Base-by-base conservation (phyloP, 352 stramenopile species). In the Globisporangium iwayamae region DNA sequence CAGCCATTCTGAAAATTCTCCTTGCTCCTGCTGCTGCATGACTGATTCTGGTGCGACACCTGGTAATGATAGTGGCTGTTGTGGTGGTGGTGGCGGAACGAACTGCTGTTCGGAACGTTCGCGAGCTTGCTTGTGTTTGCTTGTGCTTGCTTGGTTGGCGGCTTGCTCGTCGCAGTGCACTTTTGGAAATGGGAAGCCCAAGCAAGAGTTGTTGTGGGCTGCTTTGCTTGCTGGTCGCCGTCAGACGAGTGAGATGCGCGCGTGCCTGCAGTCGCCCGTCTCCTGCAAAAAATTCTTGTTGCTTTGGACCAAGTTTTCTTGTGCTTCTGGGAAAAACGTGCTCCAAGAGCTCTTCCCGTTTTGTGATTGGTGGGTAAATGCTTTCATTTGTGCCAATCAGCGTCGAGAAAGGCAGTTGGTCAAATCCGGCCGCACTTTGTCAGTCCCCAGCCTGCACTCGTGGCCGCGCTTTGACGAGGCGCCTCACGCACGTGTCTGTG, bases 1-100 rank as follows among this genome's bases (percentile, higher is more conserved):
- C 72, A 87, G 81, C 77, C 77, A 85, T 43, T 81, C 60, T 13
- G 69, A 72, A 60, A 87, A 85, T 14, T 85, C 75, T 46, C 39
- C 20, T 16, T 61, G 48, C 18, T 48, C 16, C 39, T 14, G 20
- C 14, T 45, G 25, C 56, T 16, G 22, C 56, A 47, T 61, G 55
- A 5, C 47, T 54, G 47, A 36, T 36, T 54, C 11, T 16, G 10
- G 18, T 56, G 51, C 51, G 30, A 56, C 51, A 56, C 51, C 51
- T 56, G 36, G 41, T 25, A 13, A 16, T 41, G 55, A 45, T 51
- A 48, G 55, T 38, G 43, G 55, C 39, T 61, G 39, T 46, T 61
- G 39, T 46, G 18, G 14, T 38, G 9, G 36, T 41, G 9, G 36
- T 18, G 25, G 8, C n/a, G 51, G 28, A 18, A 39, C 14, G 16